Base-by-base conservation (phyloP, 495 filamentous ascomycete genomes). In the Pseudotulostoma volvatum region DNA sequence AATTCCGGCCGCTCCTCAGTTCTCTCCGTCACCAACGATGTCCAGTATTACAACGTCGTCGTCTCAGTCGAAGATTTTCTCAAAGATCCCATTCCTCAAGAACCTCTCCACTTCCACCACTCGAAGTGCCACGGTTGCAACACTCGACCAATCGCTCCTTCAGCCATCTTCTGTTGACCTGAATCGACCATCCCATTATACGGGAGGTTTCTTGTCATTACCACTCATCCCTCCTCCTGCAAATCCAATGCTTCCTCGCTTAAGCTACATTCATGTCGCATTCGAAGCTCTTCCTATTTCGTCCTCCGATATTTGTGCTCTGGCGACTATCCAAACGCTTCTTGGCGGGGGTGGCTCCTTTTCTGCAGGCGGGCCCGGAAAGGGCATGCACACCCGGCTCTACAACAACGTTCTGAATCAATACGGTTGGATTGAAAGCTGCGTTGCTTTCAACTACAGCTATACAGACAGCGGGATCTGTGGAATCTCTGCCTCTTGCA, bases 351-450 rank as follows among this genome's bases (percentile, higher is more conserved):
- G 90, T 38, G 92, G 92, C 11, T 93, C 85, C 39, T 99, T 99
- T 64, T 86, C 79, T n/a, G 90, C 90, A 31, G 90, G 90, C 45
- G 90, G 90, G 2, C 90, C 90, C 14, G 90, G 90, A 34, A 99
- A 99, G 64, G 90, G 90, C 43, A 96, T 97, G 90, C 96, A 94
- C 64, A 88, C 82, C 13, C 81, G 92, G 4, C 73, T 96, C 19
- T 97, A 93, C 66, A 96, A 85, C 41, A 92, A 95, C 57, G 87
- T 95, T 7, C 74, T 97, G 34, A 97, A 97, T 65, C 90, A 95
- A 57, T 73, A 93, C 62, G 84, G 79, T 36, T 96, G 86, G 86
- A 82, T 97, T 8, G 90, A 97, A 58, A 84, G 74, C 44, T 94
- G 87, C 55, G 72, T 93, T 31, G 77, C 88, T 19, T 94, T 96